A percentile compares a stretch with the other conserved stretches of the same genome.
These are phyloP conservation scores for Dactylellina drechsleri DNA, from an alignment of 2,329 filamentous ascomycete genomes.

Conservation along the genomic window DNA sequence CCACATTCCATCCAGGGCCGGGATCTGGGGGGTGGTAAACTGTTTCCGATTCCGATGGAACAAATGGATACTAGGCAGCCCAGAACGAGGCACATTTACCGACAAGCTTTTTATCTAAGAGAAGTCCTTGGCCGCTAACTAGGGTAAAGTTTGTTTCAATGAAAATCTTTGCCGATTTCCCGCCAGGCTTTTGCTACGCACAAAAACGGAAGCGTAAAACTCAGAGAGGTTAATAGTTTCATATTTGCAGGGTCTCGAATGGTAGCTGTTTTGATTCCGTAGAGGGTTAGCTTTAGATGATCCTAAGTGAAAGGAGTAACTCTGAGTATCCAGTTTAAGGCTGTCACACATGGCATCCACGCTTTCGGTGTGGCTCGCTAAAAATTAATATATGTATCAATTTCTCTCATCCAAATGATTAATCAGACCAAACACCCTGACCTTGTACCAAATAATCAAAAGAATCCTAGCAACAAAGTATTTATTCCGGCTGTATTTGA, in stretches of 20 bases:
- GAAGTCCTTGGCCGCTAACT: neutral
- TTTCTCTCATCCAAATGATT: constrained; percentile 17
- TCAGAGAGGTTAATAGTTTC: neutral
- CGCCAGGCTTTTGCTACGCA: neutral
- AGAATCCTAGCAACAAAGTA: constrained; percentile 11
- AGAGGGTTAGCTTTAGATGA: neutral
- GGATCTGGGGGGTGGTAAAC: constrained; percentile 17
- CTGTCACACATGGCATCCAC: constrained; percentile 10
- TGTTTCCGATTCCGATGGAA: constrained; percentile 13
- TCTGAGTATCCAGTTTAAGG: neutral
- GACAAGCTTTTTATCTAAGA: constrained; percentile 6
- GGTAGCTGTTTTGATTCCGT: neutral
- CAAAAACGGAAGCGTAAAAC: neutral
- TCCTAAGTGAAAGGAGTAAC: constrained; percentile 8
- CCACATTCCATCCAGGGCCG: constrained; percentile 11
- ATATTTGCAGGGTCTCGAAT: too few relatives aligned
- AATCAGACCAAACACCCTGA: neutral
- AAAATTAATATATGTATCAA: constrained; percentile 45
- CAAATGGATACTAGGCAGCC: constrained; percentile 7
- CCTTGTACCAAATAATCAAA: neutral
- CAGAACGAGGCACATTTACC: constrained; percentile 17
- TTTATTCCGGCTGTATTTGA: constrained; percentile 39
- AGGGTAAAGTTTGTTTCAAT: constrained; percentile 15
- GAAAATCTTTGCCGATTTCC: neutral
- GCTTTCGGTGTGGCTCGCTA: constrained; percentile 1